Base-by-base conservation (phyloP, 2,329 filamentous ascomycete genomes). In the Calonectria honghensis region DNA sequence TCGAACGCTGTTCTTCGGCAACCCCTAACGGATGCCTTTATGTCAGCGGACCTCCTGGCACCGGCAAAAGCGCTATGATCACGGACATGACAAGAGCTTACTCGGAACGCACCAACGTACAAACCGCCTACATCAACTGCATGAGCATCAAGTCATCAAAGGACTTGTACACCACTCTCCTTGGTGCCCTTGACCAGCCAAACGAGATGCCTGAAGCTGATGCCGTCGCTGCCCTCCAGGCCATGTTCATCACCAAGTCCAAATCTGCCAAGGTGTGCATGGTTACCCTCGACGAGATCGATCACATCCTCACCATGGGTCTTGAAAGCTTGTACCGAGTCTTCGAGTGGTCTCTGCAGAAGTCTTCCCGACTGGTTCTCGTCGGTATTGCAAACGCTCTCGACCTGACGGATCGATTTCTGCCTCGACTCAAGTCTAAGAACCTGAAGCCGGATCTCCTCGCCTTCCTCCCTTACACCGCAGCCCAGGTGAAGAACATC, bases 351-450 rank as follows among this genome's bases (percentile, higher is more conserved):
- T 97, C 97, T 1, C 88, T 99, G 81, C 92, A 95, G 76, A 93
- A 93, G 76, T 91, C 91, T 1, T 98, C 97, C 0, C 92, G 91
- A 27, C 92, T 99, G 6, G 88, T 97, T 45, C 88, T 99, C 24
- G 91, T 99, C 65, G 97, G 97, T 63, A 98, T 99, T 81, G 97
- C 97, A 79, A 99, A 99, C 82, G 97, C 97, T 5, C 89, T 99
- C 69, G 97, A 99, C 83, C 88, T 99, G 72, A 99, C 97, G 0
- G 97, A 98, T 83, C 94, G 97, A 13, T 98, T 98, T 80, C 90
- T 99, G 27, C 97, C 97, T 65, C 94, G 96, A 67, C 91, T 99
- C 76, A 98, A 98, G 87, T 93, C 96, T 27, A 95, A 96, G 81
- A 97, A 97, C 80, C 88, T 99, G 76, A 98, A 96, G 86, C 97